Base-by-base conservation (phyloP, 1,284 basidiomycete species). In the Rhodotorula mucilaginosa region DNA sequence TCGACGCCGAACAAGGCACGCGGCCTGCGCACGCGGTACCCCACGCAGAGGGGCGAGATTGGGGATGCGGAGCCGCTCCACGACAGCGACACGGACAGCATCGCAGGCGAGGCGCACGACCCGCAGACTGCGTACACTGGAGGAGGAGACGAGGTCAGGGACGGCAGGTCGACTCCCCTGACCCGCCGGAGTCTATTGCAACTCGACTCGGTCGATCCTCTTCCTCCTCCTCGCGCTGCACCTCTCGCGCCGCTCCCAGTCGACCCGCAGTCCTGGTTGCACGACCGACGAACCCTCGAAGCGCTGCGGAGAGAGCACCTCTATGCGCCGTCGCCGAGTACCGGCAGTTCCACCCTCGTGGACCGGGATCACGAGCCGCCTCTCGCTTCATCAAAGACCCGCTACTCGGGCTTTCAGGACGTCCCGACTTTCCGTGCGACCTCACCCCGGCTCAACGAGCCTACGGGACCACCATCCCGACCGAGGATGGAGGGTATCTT, bases 271-370 rank as follows among this genome's bases (percentile, higher is more conserved):
- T n/a, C 58, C 12, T 19, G 16, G 16, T 19, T 49, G 19, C 48
- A 48, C 29, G 47, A 34, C 21, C 26, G 26, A 23, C n/a, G 48
- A 3, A 31, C n/a, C 7, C 29, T 52, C 61, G 54, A 52, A 1
- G 44, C 54, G 8, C 12, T 46, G 31, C 18, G 29, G 18, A 57
- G 47, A 5, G 16, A n/a, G 26, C 5, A 65, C 13, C 39, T 52
- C 46, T 69, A 69, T 52, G 70, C 73, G 15, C 70, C 73, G 2
- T 60, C 62, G 8, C 69, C 69, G 23, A 72, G 70, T n/a, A 74
- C 70, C 16, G 73, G 73, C 19, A 74, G 73, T 51, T 67, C 64
- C 46, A 74, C 73, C 19, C 59, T 74, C 23, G 73, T 72, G 57
- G 73, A 74, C 39, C 57, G 59, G 15, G 71, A 72, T 10, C 65